Base-by-base conservation (phyloP, 257 asterid genomes). In the Solanum raphanifolium region DNA sequence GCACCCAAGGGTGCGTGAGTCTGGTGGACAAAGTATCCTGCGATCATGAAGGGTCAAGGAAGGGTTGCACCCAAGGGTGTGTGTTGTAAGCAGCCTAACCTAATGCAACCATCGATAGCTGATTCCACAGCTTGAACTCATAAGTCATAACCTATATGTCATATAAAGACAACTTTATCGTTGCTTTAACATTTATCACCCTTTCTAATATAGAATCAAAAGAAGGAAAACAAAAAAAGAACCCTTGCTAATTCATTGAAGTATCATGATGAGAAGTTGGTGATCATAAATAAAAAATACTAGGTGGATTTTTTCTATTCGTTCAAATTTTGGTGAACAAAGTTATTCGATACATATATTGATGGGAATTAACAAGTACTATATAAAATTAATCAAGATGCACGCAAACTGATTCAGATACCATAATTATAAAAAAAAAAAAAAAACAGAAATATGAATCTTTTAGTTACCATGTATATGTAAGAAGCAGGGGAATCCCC, bases 401-500 rank as follows among this genome's bases (percentile, higher is more conserved):
- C n/a, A 27, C 12, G 0, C 1, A 3, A 31, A 1, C 7, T 71
- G 0, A 32, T 18, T 0, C 0, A 72, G 1, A 72, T 0, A 32
- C 6, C 15, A 8, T 0, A 0, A 71, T 7, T 31, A 31, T 15
- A 1, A 3, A 29, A 29, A 15, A 15, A 48, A 43, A 13, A 48
- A 83, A 5, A 15, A 48, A 83, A 0, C 1, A 34, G 3, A 36
- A 25, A 13, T 8, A 41, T 46, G 73, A 48, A 34, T 31, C 18
- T 27, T 43, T 65, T 9, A 12, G 62, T 87, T 90, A 96, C 98
- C 98, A 88, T 89, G 87, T 93, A 95, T 88, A 96, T 94, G 93
- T 95, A 96, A 34, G 92, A 90, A 83, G 98, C 94, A 20, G 99
- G 86, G 21, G 98, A 91, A 62, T 95, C 98, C 13, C 87, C 98